phyloP scores from a whole-genome alignment of 2,329 filamentous ascomycete species.

The Ceratocystis eucalypticola region DNA sequence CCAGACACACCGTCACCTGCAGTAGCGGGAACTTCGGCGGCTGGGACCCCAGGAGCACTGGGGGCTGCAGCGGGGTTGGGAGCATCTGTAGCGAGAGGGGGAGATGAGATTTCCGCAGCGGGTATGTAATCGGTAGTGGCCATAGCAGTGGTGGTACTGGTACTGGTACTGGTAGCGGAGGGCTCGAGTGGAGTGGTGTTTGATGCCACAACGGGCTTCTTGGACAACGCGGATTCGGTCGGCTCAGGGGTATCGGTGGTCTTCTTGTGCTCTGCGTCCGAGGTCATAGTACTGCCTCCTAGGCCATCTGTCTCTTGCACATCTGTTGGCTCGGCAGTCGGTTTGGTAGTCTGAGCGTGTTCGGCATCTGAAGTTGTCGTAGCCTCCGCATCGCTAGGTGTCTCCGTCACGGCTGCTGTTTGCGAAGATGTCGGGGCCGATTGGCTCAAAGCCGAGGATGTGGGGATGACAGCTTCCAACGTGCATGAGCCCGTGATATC shows the following conservation, averaged over 20 bases:
- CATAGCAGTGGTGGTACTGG: neutral
- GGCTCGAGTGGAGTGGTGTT: neutral
- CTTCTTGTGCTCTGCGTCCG: neutral
- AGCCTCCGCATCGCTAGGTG: neutral
- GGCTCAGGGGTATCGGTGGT: neutral
- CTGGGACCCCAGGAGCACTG: too few species aligned
- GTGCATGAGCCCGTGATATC: constrained; percentile 18
- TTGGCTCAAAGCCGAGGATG: neutral
- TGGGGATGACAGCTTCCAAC: neutral
- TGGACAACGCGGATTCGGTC: neutral
- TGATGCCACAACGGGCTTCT: neutral
- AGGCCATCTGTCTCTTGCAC: neutral
- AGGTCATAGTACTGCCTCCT: neutral
- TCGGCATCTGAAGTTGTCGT: neutral
- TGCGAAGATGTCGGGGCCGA: neutral
- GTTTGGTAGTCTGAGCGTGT: neutral
- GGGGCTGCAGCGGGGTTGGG: neutral
- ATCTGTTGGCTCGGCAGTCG: neutral
- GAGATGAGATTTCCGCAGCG: neutral
- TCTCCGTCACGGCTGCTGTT: neutral
- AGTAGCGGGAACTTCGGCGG: neutral
- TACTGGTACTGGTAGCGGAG: neutral
- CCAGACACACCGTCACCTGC: neutral
- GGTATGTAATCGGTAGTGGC: neutral
- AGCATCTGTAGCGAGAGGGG: neutral